A percentile compares a stretch with the other conserved stretches of the same genome.
phyloP scores from a whole-genome alignment of 2,329 filamentous ascomycete genomes.

The Chaetomiaceae sp. region DNA sequence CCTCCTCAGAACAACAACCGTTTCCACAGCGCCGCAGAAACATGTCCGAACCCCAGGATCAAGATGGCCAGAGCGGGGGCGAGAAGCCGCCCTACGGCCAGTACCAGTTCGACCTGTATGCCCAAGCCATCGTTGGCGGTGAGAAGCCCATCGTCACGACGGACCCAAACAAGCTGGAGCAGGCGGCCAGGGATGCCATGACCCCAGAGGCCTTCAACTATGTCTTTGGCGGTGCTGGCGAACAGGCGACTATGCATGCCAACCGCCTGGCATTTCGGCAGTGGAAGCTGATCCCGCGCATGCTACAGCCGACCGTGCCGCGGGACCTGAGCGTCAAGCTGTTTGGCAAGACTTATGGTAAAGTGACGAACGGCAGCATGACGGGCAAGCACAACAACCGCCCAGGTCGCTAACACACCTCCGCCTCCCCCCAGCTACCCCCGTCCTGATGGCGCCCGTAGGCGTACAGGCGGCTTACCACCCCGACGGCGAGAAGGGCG shows the following conservation, averaged over 20 bases:
- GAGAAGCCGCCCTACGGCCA: slow-evolving; percentile 18
- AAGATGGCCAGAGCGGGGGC: neutral
- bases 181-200: slow-evolving; percentile 49
- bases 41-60: slow-evolving; percentile 1
- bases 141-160: slow-evolving; percentile 52
- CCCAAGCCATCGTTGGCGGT: slow-evolving; percentile 46
- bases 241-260: slow-evolving; percentile 56
- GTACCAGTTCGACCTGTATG: slow-evolving; percentile 41
- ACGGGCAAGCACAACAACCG: too few species aligned
- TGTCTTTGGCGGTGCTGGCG: slow-evolving; percentile 58
- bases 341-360: slow-evolving; percentile 48
- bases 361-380: too few species aligned
- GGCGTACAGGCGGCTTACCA: slow-evolving; percentile 68
- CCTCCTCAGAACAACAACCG: neutral
- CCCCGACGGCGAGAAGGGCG: slow-evolving; percentile 58
- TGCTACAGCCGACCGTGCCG: slow-evolving; percentile 40
- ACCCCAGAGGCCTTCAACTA: slow-evolving; percentile 52
- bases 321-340: slow-evolving; percentile 49
- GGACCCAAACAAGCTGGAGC: slow-evolving; percentile 53
- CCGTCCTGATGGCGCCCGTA: slow-evolving; percentile 62
- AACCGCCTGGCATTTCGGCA: slow-evolving; percentile 55
- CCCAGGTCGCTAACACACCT: slow-evolving; percentile 6
- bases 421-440: slow-evolving; percentile 35
- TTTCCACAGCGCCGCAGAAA: neutral
- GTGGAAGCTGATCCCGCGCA: slow-evolving; percentile 49